Conservation (phyloP, 78 protist species). For the Monocercomonoides exilis region DNA sequence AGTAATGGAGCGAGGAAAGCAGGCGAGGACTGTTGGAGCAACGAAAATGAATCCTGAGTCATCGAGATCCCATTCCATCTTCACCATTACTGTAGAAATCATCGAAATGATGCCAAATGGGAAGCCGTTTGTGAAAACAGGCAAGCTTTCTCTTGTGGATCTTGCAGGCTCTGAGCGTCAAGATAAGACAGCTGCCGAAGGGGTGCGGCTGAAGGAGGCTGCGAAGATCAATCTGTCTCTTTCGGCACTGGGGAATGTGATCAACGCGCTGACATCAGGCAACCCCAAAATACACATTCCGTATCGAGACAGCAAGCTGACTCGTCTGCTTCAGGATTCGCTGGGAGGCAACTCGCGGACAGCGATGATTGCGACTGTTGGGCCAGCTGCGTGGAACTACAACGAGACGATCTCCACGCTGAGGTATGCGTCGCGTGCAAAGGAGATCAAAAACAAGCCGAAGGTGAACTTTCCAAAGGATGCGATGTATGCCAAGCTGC, state of each 20-base stretch:
- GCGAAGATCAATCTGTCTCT: slow-evolving; percentile 18
- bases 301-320: slow-evolving; percentile 44
- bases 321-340: slow-evolving; percentile 39
- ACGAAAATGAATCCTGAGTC: slow-evolving; percentile 47
- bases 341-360: slow-evolving; percentile 55
- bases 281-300: slow-evolving; percentile 33
- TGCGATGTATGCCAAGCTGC: neutral
- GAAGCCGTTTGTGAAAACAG: neutral
- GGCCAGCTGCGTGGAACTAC: slow-evolving; percentile 42
- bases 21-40: slow-evolving; percentile 24
- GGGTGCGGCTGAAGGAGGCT: slow-evolving; percentile 5
- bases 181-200: neutral
- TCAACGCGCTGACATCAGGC: slow-evolving; percentile 1
- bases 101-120: neutral
- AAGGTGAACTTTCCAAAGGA: neutral
- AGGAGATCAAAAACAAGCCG: slow-evolving; percentile 16
- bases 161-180: slow-evolving; percentile 37
- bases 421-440: slow-evolving; percentile 53
- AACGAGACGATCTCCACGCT: slow-evolving; percentile 65
- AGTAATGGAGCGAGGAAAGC: slow-evolving; percentile 14
- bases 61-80: slow-evolving; percentile 48
- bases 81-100: slow-evolving; percentile 27
- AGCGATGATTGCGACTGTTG: slow-evolving; percentile 40
- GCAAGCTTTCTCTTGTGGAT: neutral
- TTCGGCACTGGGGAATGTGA: slow-evolving; percentile 21